Conservation (phyloP, 2,329 filamentous ascomycete species). For the Thyridium curvatum region DNA sequence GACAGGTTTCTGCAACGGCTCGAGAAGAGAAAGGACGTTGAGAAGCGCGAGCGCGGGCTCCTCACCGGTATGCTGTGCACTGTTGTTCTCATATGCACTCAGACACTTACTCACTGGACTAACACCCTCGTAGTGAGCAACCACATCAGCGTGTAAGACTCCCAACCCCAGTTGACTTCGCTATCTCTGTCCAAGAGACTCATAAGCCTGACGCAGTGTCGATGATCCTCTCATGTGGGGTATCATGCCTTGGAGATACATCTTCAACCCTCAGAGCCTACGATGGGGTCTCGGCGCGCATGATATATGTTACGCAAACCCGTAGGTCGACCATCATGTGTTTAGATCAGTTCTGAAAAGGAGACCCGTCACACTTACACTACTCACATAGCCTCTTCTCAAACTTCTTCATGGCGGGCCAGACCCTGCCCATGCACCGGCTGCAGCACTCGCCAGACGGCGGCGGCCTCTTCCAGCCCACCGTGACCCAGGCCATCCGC, state of each 20-base stretch:
- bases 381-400: conserved; percentile 48
- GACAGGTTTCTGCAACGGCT: conserved; percentile 69
- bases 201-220: conserved; percentile 49
- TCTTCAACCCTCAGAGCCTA: conserved; percentile 66
- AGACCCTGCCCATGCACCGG: conserved; percentile 86
- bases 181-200: conserved; percentile 4
- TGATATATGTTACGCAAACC: conserved; percentile 90
- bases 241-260: conserved; percentile 68
- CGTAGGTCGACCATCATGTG: conserved; percentile 40
- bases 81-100: conserved; percentile 1
- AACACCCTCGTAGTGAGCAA: conserved; percentile 62
- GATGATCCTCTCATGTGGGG: conserved; percentile 97
- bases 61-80: conserved; percentile 60
- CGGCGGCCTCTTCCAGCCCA: conserved; percentile 77
- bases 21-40: conserved; percentile 63
- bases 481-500: conserved; percentile 77
- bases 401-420: conserved; percentile 81
- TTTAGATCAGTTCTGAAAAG: too few relatives aligned
- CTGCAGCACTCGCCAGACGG: conserved; percentile 70
- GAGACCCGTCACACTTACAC: not conserved
- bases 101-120: conserved; percentile 7
- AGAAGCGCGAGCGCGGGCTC: conserved; percentile 65
- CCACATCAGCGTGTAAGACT: conserved; percentile 75
- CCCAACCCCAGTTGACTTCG: not conserved
- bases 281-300: conserved; percentile 89